A percentile compares a stretch with the other conserved stretches of the same genome.
These are phyloP conservation scores for Trichoderma lentiforme DNA, from an alignment of 2,329 filamentous ascomycete species.

Conservation along the genomic window DNA sequence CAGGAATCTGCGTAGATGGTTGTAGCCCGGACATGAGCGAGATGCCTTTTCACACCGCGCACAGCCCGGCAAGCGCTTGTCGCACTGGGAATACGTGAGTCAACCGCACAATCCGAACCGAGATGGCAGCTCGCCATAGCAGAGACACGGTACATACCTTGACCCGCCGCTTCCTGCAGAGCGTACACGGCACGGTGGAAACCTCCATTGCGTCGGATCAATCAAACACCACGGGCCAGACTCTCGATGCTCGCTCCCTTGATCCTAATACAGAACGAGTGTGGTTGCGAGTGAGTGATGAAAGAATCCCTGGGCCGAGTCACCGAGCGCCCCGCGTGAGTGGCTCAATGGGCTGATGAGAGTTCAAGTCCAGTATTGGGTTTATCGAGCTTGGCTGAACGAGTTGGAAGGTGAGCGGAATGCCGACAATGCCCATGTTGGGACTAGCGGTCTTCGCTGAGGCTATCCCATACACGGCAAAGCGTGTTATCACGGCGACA, in stretches of 20 bases:
- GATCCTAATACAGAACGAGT: slow-evolving; percentile 12
- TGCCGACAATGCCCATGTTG: not conserved
- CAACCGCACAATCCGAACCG: not conserved
- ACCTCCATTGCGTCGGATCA: slow-evolving; percentile 7
- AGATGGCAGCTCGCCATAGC: not conserved
- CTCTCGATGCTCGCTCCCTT: not conserved
- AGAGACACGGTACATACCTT: slow-evolving; percentile 18
- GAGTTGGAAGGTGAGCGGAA: not conserved
- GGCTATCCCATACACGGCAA: not conserved
- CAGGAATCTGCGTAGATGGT: slow-evolving; percentile 21
- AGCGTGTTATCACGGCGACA: not conserved
- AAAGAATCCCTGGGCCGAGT: not conserved
- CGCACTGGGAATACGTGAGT: slow-evolving; percentile 18
- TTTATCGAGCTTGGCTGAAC: not conserved
- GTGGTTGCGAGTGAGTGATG: slow-evolving; percentile 3
- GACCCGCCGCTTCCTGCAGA: slow-evolving; percentile 22
- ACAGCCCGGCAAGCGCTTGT: slow-evolving; percentile 21
- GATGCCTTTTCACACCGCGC: slow-evolving; percentile 21
- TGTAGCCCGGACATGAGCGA: slow-evolving; percentile 22
- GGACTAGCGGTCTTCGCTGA: not conserved
- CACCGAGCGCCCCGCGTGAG: slow-evolving; percentile 14
- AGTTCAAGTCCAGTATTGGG: not conserved
- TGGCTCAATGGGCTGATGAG: slow-evolving; percentile 10
- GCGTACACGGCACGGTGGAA: slow-evolving; percentile 21
- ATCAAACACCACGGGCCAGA: not conserved